Evolutionary conservation across 164 flowering plant species (phyloP), one percentile per base, ranked within the genome.

Genomic region (Warburgia ugandensis): DNA sequence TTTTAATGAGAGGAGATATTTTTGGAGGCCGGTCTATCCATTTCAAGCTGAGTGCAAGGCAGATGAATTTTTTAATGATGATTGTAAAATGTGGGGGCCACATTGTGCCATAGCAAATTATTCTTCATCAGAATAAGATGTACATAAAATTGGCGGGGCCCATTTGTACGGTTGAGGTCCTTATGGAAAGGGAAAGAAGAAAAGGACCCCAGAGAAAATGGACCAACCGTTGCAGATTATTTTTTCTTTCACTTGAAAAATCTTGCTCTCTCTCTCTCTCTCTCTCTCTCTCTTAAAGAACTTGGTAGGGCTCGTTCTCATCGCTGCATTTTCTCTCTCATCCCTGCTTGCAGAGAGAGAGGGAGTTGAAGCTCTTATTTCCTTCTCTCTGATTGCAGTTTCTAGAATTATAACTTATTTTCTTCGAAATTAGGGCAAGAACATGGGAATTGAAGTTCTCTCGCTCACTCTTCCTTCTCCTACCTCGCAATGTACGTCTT

Each of bases 391-490:
- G 13, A 27, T 28, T 38, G n/a, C 2, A 22, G n/a, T 10, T 28
- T 1, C 12, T 35, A n/a, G 13, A 28, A 5, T 13, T 21, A 43
- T 43, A 13, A 13, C 23, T 45, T 39, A 13, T 1, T 11, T 40
- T 20, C 19, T 27, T 7, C n/a, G 45, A 21, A 38, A 38, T 17
- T 51, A 51, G 55, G 31, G 55, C 21, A 37, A 27, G n/a, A 39
- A 6, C 25, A 60, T 60, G 64, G 64, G 56, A 23, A 53, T 60
- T 14, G 64, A 60, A 39, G 52, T 60, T 28, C 58, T 52, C 5
- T 45, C 64, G 37, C 58, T 60, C 30, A 37, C 57, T 13, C 58
- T 60, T 16, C 47, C 64, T 3, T 52, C 64, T 23, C 58, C 64
- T 6, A 46, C 64, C 10, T 52, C 57, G 4, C 64, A 60, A 22